A percentile compares a stretch with the other conserved stretches of the same genome.
These are phyloP conservation scores for Capsicum pubescens DNA, from an alignment of 257 asterid species.

Conservation along the genomic window DNA sequence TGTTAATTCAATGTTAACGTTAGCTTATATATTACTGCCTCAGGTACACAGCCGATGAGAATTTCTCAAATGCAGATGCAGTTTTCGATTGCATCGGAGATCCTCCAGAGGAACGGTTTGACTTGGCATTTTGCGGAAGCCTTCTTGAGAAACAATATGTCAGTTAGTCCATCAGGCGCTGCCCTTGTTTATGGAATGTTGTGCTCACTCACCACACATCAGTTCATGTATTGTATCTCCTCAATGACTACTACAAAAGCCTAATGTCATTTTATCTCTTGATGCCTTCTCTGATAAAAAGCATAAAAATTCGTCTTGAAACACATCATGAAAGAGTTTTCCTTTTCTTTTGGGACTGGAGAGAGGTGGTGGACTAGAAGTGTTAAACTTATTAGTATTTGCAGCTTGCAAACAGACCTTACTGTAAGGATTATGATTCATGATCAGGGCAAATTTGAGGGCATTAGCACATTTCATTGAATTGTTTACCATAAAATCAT, in stretches of 20 bases:
- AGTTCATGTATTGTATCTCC: conserved; percentile 19
- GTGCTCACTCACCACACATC: neutral
- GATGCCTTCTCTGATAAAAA: neutral
- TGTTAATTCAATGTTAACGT: neutral
- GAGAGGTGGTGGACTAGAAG: too few relatives aligned
- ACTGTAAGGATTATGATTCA: too few relatives aligned
- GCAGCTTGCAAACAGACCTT: too few relatives aligned
- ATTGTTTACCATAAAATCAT: too few relatives aligned
- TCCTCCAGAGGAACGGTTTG: conserved; percentile 90
- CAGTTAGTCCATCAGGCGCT: conserved; percentile 38
- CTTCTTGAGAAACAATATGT: conserved; percentile 80
- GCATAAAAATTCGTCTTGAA: too few relatives aligned
- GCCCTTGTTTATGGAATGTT: neutral
- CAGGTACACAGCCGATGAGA: conserved; percentile 91
- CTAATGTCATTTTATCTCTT: neutral
- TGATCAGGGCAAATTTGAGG: too few relatives aligned
- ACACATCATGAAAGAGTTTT: too few relatives aligned
- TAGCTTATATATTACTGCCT: conserved; percentile 1
- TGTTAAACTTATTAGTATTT: too few relatives aligned
- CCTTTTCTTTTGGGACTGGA: too few relatives aligned
- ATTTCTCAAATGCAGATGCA: conserved; percentile 90
- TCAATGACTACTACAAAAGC: neutral
- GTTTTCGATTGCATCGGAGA: conserved; percentile 97
- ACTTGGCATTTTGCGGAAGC: conserved; percentile 79
- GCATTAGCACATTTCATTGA: too few relatives aligned